phyloP scores from a whole-genome alignment of 2,329 filamentous ascomycete genomes.

The Arthrobotrys iridis region DNA sequence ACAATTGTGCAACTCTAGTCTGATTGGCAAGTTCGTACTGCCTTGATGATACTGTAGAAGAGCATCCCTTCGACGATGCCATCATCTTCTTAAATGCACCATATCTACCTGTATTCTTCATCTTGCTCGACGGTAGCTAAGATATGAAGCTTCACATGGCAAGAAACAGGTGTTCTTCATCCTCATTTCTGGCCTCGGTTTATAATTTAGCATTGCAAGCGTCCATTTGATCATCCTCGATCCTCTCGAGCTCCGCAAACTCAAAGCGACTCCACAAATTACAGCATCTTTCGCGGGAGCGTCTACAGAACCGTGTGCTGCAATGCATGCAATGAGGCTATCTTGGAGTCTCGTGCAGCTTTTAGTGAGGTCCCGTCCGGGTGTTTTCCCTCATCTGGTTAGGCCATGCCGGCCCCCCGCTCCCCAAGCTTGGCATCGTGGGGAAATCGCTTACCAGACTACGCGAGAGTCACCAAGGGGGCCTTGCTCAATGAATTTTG shows the following conservation, averaged over 20 bases:
- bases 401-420: slow-evolving; percentile 18
- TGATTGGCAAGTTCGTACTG: slow-evolving; percentile 1
- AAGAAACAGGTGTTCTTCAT: neutral
- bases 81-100: slow-evolving; percentile 41
- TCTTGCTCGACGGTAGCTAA: neutral
- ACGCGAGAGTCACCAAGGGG: slow-evolving; percentile 17
- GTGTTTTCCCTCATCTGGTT: slow-evolving; percentile 34
- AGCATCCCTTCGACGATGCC: slow-evolving; percentile 8
- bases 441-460: slow-evolving; percentile 42
- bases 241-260: slow-evolving; percentile 13
- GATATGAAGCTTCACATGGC: slow-evolving; percentile 31
- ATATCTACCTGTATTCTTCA: neutral
- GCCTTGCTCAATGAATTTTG: slow-evolving; percentile 17
- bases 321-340: slow-evolving; percentile 10
- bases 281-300: neutral
- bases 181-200: slow-evolving; percentile 33
- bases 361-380: slow-evolving; percentile 30
- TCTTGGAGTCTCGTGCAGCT: slow-evolving; percentile 11
- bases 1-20: neutral
- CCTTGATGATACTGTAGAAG: neutral
- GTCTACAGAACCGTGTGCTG: slow-evolving; percentile 13
- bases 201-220: slow-evolving; percentile 14
- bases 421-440: slow-evolving; percentile 39
- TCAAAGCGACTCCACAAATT: slow-evolving; percentile 10
- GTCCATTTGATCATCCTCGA: neutral